phyloP scores from a whole-genome alignment of 345 rosid genomes.

The Populus nigra region DNA sequence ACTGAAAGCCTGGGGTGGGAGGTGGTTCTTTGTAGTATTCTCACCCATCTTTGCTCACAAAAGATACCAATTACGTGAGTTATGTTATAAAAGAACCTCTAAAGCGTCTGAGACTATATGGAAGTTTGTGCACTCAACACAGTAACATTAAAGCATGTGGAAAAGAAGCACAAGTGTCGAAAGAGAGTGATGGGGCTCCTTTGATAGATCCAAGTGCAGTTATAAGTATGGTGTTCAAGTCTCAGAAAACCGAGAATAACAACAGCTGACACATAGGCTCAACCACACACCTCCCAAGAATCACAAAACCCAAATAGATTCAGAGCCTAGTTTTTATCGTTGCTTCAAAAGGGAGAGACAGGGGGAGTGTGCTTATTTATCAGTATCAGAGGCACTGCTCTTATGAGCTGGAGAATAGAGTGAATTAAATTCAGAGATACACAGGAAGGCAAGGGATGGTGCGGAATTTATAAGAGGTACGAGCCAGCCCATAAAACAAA shows the following conservation, averaged over 20 bases:
- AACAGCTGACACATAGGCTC: not conserved
- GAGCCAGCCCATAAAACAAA: not conserved
- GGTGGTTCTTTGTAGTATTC: not conserved
- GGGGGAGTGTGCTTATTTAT: conserved; percentile 1
- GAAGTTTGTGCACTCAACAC: not conserved
- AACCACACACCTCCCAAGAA: conserved; percentile 4
- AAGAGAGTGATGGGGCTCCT: conserved; percentile 4
- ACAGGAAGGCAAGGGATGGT: not conserved
- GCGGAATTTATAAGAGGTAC: conserved; percentile 4
- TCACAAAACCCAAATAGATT: conserved; percentile 13
- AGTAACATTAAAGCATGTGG: not conserved
- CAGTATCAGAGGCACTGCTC: not conserved
- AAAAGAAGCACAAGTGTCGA: not conserved
- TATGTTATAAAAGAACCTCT: not conserved
- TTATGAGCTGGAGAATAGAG: not conserved
- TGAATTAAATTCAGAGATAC: not conserved
- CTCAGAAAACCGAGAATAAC: not conserved
- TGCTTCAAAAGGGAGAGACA: not conserved
- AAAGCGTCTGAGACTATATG: not conserved
- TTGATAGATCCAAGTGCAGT: not conserved
- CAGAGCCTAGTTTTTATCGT: not conserved
- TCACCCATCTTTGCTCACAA: conserved; percentile 10
- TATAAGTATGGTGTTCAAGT: not conserved
- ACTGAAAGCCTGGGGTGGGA: conserved; percentile 11
- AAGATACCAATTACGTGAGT: not conserved